These are phyloP conservation scores for Hymenoscyphus fructigenus DNA, from an alignment of 2,329 filamentous ascomycete genomes.

Conservation along the genomic window DNA sequence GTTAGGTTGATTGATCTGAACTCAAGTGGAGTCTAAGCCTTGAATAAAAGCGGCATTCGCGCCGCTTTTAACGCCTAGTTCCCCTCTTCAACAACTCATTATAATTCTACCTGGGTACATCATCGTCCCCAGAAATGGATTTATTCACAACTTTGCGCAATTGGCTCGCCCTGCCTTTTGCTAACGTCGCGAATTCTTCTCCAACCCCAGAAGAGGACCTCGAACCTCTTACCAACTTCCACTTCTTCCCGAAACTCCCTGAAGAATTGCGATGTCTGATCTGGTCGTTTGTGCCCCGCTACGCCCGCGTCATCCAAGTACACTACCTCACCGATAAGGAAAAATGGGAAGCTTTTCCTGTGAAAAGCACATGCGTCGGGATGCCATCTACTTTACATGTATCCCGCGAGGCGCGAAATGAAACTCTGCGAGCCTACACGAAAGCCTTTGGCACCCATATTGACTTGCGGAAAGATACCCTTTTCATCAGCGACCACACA, in stretches of 20 bases:
- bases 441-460: slow-evolving; percentile 18
- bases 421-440: slow-evolving; percentile 18
- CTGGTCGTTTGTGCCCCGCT: slow-evolving; percentile 13
- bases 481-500: slow-evolving; percentile 24
- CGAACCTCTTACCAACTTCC: neutral
- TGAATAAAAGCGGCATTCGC: no score
- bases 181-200: neutral
- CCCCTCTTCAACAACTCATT: no score
- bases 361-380: slow-evolving; percentile 14
- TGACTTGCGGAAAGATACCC: slow-evolving; percentile 20
- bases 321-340: slow-evolving; percentile 12
- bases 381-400: slow-evolving; percentile 16
- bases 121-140: neutral
- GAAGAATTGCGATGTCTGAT: slow-evolving; percentile 15
- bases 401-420: slow-evolving; percentile 20
- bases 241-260: slow-evolving; percentile 16
- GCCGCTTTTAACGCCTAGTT: no score
- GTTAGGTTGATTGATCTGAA: no score
- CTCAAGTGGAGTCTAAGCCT: no score
- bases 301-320: slow-evolving; percentile 20
- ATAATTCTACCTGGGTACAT: no score
- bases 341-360: slow-evolving; percentile 18
- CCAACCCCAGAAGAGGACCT: neutral
- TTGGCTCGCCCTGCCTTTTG: neutral
- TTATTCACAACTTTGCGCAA: neutral